Base-by-base conservation (phyloP, 1,284 basidiomycete species). In the Tilletia walkeri region DNA sequence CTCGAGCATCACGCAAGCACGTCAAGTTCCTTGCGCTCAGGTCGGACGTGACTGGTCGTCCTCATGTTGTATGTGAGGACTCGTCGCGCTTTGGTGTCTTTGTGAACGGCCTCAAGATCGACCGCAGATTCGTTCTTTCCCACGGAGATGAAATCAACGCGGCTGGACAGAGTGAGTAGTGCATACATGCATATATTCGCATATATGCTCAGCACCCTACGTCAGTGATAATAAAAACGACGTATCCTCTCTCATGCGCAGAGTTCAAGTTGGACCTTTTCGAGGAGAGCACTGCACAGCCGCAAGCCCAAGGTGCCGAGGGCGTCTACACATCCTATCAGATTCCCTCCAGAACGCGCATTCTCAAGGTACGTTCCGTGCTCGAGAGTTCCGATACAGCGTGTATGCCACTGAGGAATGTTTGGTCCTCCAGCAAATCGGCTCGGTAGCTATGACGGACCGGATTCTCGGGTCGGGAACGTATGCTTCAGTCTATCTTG, bases 21-120 rank as follows among this genome's bases (percentile, higher is more conserved):
- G 59, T 34, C 59, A 38, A 34, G 18, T 18, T 63, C 16, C 59
- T 63, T 6, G 30, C 59, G 14, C 12, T 38, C 16, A 38, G 18
- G 4, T 63, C 59, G 4, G 59, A 63, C 36, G 36, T 34, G 12
- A 41, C 59, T 14, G 34, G 36, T 3, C 30, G 3, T 18, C 38
- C 38, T 34, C 36, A 63, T 34, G 59, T 63, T 36, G 34, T 63
- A 14, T 63, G 59, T 16, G 59, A 63, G 34, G 59, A 63, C 36
- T 38, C 59, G 34, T 38, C 34, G 12, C 30, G 36, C 16, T 24
- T 18, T 34, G 59, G 59, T 39, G 36, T 39, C 18, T 41, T 38
- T 36, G 59, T 63, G 36, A 63, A 63, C n/a, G 59, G 34, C 36
- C 10, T 39, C 59, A 38, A 41, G 59, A 18, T 63, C n/a, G 36